Percentiles rank a stretch among this genome's conserved stretches.
phyloP scores from a whole-genome alignment of 2,329 filamentous ascomycete genomes.

The Tympanopsis confertula region DNA sequence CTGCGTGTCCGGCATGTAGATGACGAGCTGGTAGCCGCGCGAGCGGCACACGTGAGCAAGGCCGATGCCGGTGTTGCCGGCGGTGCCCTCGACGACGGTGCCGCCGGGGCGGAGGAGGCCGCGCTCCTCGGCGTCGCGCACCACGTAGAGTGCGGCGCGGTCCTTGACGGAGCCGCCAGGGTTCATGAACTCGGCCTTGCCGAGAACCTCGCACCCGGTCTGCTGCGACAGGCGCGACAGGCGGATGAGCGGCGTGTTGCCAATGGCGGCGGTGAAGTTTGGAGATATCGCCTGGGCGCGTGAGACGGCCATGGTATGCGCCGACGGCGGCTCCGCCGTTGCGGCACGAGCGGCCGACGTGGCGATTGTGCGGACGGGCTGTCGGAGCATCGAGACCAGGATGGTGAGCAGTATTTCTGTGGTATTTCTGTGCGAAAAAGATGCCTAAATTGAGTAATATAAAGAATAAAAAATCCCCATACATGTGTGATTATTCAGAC shows the following conservation, averaged over 20 bases:
- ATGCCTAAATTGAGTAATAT: no score
- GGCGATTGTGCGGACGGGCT: no score
- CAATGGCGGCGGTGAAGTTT: constrained; percentile 59
- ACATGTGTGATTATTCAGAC: no score
- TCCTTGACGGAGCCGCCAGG: constrained; percentile 94
- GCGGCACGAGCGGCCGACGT: no score
- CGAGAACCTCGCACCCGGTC: constrained; percentile 86
- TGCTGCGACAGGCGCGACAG: constrained; percentile 78
- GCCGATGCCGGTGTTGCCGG: constrained; percentile 95
- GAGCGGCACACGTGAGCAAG: constrained; percentile 91
- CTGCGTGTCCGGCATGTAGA: constrained; percentile 99
- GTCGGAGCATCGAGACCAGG: no score
- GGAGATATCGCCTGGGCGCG: constrained; percentile 5
- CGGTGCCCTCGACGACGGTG: constrained; percentile 92
- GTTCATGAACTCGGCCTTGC: constrained; percentile 98
- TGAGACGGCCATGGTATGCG: not conserved
- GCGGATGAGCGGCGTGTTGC: constrained; percentile 89
- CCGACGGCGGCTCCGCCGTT: constrained; percentile 2
- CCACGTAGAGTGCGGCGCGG: constrained; percentile 85
- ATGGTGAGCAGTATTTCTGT: no score
- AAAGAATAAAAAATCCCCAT: no score
- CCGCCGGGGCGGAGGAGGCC: constrained; percentile 75
- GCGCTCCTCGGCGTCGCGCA: constrained; percentile 82
- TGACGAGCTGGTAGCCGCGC: constrained; percentile 86
- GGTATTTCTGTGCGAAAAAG: no score